These are phyloP conservation scores for Gymnopilus junonius DNA, from an alignment of 768 basidiomycete genomes.

Conservation along the genomic window DNA sequence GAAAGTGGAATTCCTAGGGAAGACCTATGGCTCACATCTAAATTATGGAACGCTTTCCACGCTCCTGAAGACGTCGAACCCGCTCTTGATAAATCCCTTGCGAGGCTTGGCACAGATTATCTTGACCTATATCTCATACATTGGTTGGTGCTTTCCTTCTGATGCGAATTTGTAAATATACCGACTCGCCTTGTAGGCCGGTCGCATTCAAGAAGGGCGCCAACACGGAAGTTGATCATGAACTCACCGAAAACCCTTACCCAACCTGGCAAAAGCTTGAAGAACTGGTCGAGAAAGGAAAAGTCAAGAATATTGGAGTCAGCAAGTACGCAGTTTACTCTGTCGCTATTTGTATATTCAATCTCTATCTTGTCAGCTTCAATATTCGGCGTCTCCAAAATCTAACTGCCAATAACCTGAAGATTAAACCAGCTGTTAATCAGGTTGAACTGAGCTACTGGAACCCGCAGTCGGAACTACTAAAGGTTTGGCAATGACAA, in stretches of 20 bases:
- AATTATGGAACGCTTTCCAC: slow-evolving; percentile 83
- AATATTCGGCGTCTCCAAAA: slow-evolving; percentile 53
- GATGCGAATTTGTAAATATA: neutral
- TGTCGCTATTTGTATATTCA: neutral
- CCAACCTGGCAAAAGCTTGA: slow-evolving; percentile 85
- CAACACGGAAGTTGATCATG: slow-evolving; percentile 47
- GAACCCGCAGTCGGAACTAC: slow-evolving; percentile 77
- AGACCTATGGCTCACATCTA: slow-evolving; percentile 73
- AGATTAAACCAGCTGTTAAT: slow-evolving; percentile 69
- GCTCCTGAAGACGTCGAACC: slow-evolving; percentile 73
- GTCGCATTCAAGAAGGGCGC: slow-evolving; percentile 66
- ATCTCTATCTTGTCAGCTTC: slow-evolving; percentile 31
- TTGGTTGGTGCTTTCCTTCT: slow-evolving; percentile 49
- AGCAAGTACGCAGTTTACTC: slow-evolving; percentile 60
- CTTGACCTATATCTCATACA: slow-evolving; percentile 84
- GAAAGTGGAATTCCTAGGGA: slow-evolving; percentile 64
- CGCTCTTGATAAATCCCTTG: slow-evolving; percentile 67
- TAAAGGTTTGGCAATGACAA: slow-evolving; percentile 36
- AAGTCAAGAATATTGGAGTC: slow-evolving; percentile 79
- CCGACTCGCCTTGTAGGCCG: slow-evolving; percentile 47
- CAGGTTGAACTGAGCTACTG: slow-evolving; percentile 82
- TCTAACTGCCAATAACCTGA: slow-evolving; percentile 62
- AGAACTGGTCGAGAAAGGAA: slow-evolving; percentile 76
- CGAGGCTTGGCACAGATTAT: slow-evolving; percentile 66
- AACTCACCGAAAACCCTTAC: slow-evolving; percentile 71